Conservation (phyloP, 106 monocot genomes). For the Dioscorea zingiberensis region DNA sequence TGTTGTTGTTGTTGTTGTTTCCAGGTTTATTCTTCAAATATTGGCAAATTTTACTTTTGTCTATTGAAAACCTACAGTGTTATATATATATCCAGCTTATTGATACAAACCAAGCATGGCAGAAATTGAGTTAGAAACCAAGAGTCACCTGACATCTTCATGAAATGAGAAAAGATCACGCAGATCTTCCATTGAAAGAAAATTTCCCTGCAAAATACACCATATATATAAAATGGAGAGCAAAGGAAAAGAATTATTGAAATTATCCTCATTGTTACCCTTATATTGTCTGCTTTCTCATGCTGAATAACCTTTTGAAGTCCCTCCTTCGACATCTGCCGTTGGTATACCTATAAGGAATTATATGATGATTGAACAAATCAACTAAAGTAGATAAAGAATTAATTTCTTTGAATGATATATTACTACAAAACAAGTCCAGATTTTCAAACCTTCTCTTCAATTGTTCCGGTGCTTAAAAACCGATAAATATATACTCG, state of each 20-base stretch:
- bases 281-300: constrained; percentile 36
- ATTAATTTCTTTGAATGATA: too few relatives aligned
- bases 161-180: constrained; percentile 90
- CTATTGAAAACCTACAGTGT: too few relatives aligned
- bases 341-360: constrained; percentile 75
- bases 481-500: constrained; percentile 94
- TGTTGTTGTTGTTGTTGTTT: too few relatives aligned
- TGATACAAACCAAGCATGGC: too few relatives aligned
- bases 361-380: not conserved
- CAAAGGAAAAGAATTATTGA: constrained; percentile 22
- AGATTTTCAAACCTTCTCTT: constrained; percentile 75
- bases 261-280: constrained; percentile 5
- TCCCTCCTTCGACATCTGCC: constrained; percentile 99
- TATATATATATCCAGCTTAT: too few relatives aligned
- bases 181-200: constrained; percentile 78
- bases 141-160: constrained; percentile 57
- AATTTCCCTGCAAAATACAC: constrained; percentile 55
- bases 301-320: constrained; percentile 97
- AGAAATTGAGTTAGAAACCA: too few relatives aligned
- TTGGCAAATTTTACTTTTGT: too few relatives aligned
- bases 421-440: too few relatives aligned
- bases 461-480: constrained; percentile 91
- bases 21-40: too few relatives aligned
- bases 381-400: too few relatives aligned
- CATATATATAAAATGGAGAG: not conserved